Conservation (phyloP, 495 filamentous ascomycete genomes). For the Neurospora sp. region DNA sequence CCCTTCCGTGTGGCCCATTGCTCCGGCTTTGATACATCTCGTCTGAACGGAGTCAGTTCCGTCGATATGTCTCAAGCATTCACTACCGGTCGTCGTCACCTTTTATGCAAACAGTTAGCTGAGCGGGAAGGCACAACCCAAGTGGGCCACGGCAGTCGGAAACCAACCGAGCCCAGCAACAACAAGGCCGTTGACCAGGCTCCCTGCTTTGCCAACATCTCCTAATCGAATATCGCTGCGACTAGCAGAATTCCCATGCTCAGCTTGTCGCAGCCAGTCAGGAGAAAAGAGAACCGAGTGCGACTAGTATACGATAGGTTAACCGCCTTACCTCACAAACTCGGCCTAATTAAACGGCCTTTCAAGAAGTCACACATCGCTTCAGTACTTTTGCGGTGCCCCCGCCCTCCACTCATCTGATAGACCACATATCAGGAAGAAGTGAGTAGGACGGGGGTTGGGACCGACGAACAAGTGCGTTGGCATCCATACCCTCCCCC, state of each 20-base stretch:
- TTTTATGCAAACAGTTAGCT: not conserved
- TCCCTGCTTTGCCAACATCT: not conserved
- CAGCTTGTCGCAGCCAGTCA: not conserved
- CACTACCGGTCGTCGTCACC: not conserved
- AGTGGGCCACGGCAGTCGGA: not conserved
- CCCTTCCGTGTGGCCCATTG: not conserved
- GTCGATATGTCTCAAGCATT: not conserved
- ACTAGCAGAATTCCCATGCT: not conserved
- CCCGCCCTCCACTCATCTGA: not conserved
- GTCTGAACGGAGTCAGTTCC: not conserved
- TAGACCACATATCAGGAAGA: not conserved
- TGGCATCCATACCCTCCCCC: not conserved
- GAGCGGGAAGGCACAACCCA: not conserved
- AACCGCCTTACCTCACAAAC: not conserved
- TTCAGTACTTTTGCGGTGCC: not conserved
- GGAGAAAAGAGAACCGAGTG: not conserved
- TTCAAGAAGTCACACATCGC: not conserved
- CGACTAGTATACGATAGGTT: not conserved
- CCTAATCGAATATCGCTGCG: not conserved
- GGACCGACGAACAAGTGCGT: not conserved
- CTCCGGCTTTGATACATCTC: not conserved
- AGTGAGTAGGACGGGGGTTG: not conserved
- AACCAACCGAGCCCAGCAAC: not conserved
- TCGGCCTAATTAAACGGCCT: not conserved
- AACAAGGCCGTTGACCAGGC: not conserved